A percentile compares a stretch with the other conserved stretches of the same genome.
phyloP scores from a whole-genome alignment of 179 eudicot species.

The Spinacia oleracea region DNA sequence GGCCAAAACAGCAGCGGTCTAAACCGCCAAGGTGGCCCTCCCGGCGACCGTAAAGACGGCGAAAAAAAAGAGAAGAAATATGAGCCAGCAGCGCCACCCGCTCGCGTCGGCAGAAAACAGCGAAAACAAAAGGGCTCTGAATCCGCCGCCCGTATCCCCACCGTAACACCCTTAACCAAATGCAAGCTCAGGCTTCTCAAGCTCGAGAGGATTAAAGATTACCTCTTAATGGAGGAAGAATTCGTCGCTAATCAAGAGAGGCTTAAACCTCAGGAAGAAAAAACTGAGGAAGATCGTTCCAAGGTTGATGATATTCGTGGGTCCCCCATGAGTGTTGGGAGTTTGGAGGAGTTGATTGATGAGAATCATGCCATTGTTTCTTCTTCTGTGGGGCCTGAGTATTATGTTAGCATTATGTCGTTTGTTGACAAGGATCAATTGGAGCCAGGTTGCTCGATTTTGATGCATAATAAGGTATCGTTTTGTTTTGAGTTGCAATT shows the following conservation, averaged over 20 bases:
- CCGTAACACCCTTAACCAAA: constrained; percentile 72
- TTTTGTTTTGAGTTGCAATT: background rate
- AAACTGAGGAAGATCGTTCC: constrained; percentile 84
- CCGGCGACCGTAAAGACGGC: constrained; percentile 62
- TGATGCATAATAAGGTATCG: constrained; percentile 93
- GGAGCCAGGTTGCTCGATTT: constrained; percentile 90
- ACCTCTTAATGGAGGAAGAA: constrained; percentile 85
- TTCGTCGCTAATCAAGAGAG: constrained; percentile 88
- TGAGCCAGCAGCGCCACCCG: constrained; percentile 83
- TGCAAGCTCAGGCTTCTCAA: constrained; percentile 79
- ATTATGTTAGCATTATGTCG: constrained; percentile 76
- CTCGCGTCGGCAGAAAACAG: constrained; percentile 90
- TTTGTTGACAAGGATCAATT: constrained; percentile 97
- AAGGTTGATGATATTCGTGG: constrained; percentile 93
- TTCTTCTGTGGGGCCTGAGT: constrained; percentile 90
- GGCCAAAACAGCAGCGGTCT: constrained; percentile 76
- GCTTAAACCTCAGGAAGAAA: constrained; percentile 87
- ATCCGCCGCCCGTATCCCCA: constrained; percentile 72
- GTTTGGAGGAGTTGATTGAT: constrained; percentile 83
- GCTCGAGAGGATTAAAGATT: constrained; percentile 83
- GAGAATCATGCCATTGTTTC: constrained; percentile 97
- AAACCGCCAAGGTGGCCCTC: constrained; percentile 46
- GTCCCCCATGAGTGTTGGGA: constrained; percentile 95
- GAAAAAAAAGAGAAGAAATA: constrained; percentile 85
- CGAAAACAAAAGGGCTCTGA: constrained; percentile 82